phyloP scores from a whole-genome alignment of 2,329 filamentous ascomycete genomes.

The Calonectria crousiana region DNA sequence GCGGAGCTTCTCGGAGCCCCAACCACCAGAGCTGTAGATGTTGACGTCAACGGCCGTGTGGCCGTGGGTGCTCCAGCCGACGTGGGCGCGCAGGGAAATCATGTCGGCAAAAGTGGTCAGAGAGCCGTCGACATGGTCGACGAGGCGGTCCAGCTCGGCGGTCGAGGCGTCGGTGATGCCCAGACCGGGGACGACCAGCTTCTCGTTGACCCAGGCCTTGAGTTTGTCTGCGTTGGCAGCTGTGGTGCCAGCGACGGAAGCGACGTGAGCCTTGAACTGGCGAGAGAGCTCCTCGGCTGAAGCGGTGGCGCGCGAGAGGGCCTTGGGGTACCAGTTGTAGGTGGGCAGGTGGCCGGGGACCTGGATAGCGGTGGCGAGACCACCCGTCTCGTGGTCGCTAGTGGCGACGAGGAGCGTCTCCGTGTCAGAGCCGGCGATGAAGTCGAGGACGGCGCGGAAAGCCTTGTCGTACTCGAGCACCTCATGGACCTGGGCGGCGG shows the following conservation, averaged over 20 bases:
- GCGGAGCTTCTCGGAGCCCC: constrained; percentile 71
- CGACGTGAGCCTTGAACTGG: constrained; percentile 72
- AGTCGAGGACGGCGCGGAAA: constrained; percentile 86
- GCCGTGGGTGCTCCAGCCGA: constrained; percentile 95
- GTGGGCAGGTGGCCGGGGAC: constrained; percentile 65
- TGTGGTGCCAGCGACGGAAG: constrained; percentile 46
- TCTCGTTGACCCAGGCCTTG: constrained; percentile 74
- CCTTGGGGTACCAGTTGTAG: constrained; percentile 84
- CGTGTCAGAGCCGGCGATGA: constrained; percentile 78
- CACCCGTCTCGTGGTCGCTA: constrained; percentile 96
- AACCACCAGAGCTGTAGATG: constrained; percentile 85
- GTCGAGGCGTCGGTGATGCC: constrained; percentile 81
- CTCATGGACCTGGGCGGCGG: constrained; percentile 87
- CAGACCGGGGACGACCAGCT: constrained; percentile 77
- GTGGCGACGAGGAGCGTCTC: constrained; percentile 89
- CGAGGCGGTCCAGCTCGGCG: constrained; percentile 76
- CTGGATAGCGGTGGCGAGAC: constrained; percentile 83
- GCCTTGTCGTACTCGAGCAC: constrained; percentile 95
- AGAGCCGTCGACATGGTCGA: constrained; percentile 67
- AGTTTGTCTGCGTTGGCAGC: constrained; percentile 55
- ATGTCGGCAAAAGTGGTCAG: constrained; percentile 80
- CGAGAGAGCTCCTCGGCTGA: constrained; percentile 78
- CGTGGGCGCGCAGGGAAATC: constrained; percentile 86
- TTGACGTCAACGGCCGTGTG: constrained; percentile 97
- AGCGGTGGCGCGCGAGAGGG: constrained; percentile 81